A percentile compares a stretch with the other conserved stretches of the same genome.
These are phyloP conservation scores for Pythium phragmiticola DNA, from an alignment of 352 stramenopile genomes.

Conservation along the genomic window DNA sequence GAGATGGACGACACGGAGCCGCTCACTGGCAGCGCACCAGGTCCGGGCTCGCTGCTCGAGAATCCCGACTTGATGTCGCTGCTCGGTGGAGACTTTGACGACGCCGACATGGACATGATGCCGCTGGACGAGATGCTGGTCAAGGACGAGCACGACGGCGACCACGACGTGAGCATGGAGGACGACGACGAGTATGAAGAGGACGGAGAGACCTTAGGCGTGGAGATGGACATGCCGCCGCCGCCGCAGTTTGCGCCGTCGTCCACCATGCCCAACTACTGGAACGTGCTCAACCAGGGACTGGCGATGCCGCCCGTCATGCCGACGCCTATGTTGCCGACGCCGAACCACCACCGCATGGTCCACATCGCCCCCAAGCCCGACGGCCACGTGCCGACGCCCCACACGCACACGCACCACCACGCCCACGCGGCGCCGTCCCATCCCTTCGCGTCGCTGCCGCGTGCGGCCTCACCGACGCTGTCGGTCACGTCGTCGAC, in stretches of 20 bases:
- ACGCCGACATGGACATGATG: constrained; percentile 65
- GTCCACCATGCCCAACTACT: constrained; percentile 83
- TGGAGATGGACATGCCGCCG: constrained; percentile 9
- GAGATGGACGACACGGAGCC: constrained; percentile 48
- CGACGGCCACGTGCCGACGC: constrained; percentile 29
- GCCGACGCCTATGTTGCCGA: constrained; percentile 6
- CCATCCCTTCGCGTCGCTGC: constrained; percentile 8
- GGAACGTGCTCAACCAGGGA: constrained; percentile 81
- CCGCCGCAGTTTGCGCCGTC: constrained; percentile 58
- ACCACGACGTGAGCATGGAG: constrained; percentile 22
- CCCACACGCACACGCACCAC: constrained; percentile 9
- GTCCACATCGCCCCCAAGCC: constrained; percentile 81
- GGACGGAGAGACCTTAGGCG: constrained; percentile 1
- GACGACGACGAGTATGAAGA: constrained; percentile 12
- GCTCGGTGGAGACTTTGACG: constrained; percentile 28
- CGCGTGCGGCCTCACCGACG: background rate
- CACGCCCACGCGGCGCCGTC: background rate
- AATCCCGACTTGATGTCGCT: constrained; percentile 32
- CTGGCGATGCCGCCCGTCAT: constrained; percentile 27
- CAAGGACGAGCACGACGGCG: background rate
- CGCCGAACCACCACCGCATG: constrained; percentile 42
- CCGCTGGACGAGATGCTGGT: constrained; percentile 48
- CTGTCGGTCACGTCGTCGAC: constrained; percentile 6
- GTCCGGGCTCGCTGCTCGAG: constrained; percentile 8
- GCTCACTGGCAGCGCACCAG: background rate